These are phyloP conservation scores for Saccharomycodes ludwigii DNA, from an alignment of 805 yeast genomes.

Conservation along the genomic window DNA sequence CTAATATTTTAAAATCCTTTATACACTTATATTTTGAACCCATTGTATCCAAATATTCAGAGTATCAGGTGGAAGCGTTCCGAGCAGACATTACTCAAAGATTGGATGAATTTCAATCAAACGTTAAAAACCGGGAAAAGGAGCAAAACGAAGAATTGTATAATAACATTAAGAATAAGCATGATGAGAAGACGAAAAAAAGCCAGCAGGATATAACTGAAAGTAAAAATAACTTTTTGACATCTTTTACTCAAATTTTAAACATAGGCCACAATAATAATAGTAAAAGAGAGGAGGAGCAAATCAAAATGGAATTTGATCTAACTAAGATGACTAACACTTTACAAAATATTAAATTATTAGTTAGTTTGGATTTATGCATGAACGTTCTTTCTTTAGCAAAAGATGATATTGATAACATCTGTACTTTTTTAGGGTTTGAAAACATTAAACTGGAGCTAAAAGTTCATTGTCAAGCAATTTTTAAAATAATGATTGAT, in stretches of 20 bases:
- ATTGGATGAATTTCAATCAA: slow-evolving; percentile 17
- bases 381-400: slow-evolving; percentile 60
- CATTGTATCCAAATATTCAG: slow-evolving; percentile 21
- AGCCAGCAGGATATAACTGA: slow-evolving; percentile 8
- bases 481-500: slow-evolving; percentile 55
- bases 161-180: slow-evolving; percentile 24
- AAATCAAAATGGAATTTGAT: slow-evolving; percentile 60
- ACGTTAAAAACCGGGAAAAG: slow-evolving; percentile 21
- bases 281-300: slow-evolving; percentile 18
- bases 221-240: slow-evolving; percentile 43
- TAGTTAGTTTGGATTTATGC: slow-evolving; percentile 73
- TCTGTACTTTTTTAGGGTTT: slow-evolving; percentile 32
- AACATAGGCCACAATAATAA: slow-evolving; percentile 23
- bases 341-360: slow-evolving; percentile 60
- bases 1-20: slow-evolving; percentile 19
- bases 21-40: slow-evolving; percentile 28
- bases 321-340: slow-evolving; percentile 66
- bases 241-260: slow-evolving; percentile 55
- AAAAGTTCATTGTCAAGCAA: slow-evolving; percentile 32
- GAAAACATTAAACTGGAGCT: slow-evolving; percentile 20
- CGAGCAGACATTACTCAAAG: slow-evolving; percentile 15
- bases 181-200: slow-evolving; percentile 5
- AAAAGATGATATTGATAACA: slow-evolving; percentile 46
- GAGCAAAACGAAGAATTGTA: slow-evolving; percentile 30
- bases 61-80: slow-evolving; percentile 21